Evolutionary conservation across 441 rosid genomes (phyloP), one percentile per base, ranked within the genome.

Genomic region (Hura crepitans): DNA sequence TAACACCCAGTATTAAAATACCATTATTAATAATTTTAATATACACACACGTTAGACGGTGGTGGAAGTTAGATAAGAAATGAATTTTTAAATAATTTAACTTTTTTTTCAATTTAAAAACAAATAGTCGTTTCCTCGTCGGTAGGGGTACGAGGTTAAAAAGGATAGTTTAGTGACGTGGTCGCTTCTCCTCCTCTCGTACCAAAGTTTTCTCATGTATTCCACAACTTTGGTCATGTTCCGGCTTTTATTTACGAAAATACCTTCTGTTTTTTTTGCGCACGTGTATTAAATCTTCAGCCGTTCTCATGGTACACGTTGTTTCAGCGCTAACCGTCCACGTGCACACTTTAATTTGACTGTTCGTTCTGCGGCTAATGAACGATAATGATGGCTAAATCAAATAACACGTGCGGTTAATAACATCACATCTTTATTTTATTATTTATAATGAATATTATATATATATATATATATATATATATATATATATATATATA

Each of bases 91-190:
- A 43, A 43, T 43, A 35, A 4, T 43, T 43, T 43, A 43, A 43
- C 9, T 43, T 7, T 43, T 43, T 43, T 43, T 45, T 2, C 3
- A 45, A 9, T 2, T 14, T 45, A 45, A 45, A 45, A 45, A 45
- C 3, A 45, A 45, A 15, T 2, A 45, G 18, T 11, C 2, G 50
- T 15, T 3, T 13, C 2, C 50, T 4, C 74, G 87, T 85, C 82
- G 89, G 87, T 71, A 81, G 30, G 83, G 78, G 75, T 79, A 82
- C 86, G 86, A 83, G 86, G 87, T 77, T 80, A 65, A 15, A 57
- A 73, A 70, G 68, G 35, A 2, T 0, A 6, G 11, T 50, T 9
- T 18, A 67, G 65, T 54, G 81, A 80, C 89, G 89, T 84, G 89
- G 89, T 65, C 72, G 25, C 74, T 70, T 73, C 73, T 42, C 11